Evolutionary conservation across 768 basidiomycete species (phyloP).

Genomic region (Mycena metata): DNA sequence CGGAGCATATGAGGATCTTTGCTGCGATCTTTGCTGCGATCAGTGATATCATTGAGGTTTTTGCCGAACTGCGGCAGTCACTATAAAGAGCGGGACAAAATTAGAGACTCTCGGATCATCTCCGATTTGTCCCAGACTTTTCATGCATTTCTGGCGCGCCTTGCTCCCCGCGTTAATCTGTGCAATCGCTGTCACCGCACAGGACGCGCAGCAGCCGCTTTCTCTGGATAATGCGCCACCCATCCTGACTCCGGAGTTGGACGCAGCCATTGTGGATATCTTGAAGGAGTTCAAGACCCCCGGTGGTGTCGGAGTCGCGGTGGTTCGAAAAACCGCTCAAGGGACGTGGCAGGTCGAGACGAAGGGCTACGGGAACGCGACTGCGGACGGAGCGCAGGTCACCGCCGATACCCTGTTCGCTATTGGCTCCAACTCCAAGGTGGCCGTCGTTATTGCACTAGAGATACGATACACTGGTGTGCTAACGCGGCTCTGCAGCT

Average conservation of each 20-base stretch:
- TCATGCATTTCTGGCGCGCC: background rate
- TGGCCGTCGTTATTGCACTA: constrained; percentile 8
- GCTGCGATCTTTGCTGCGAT: too few species aligned
- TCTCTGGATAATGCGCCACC: background rate
- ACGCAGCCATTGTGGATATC: constrained; percentile 42
- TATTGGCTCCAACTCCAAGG: constrained; percentile 51
- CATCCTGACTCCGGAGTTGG: constrained; percentile 38
- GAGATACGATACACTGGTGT: too few species aligned
- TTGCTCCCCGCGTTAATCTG: background rate
- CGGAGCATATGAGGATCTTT: too few species aligned
- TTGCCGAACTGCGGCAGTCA: too few species aligned
- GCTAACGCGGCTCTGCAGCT: constrained; percentile 28
- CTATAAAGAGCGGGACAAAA: too few species aligned
- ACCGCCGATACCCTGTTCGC: constrained; percentile 45
- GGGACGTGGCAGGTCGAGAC: constrained; percentile 48
- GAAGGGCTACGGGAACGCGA: constrained; percentile 49
- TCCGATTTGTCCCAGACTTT: too few species aligned
- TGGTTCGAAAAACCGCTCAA: constrained; percentile 43
- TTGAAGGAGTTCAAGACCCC: constrained; percentile 46
- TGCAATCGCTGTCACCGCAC: background rate
- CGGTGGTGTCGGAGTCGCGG: constrained; percentile 47
- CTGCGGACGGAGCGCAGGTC: constrained; percentile 40
- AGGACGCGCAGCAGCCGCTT: constrained; percentile 5
- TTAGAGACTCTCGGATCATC: too few species aligned
- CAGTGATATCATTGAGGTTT: too few species aligned